A percentile compares a stretch with the other conserved stretches of the same genome.
These are phyloP conservation scores for Pythium utonaiense DNA, from an alignment of 352 stramenopile genomes.

Conservation along the genomic window DNA sequence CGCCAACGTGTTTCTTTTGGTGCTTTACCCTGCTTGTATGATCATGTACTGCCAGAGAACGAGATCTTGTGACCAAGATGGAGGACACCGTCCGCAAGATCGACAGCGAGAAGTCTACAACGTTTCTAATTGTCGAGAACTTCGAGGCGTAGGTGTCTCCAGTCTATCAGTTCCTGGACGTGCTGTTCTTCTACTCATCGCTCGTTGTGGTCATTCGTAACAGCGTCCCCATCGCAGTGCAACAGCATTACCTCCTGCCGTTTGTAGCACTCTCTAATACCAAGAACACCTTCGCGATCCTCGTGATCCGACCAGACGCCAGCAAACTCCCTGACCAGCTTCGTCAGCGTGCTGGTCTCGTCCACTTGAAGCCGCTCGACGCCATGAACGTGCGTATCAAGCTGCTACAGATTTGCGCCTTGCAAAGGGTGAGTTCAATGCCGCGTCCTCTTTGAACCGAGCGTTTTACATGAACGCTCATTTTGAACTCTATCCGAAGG, in stretches of 20 bases:
- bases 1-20: too few relatives aligned
- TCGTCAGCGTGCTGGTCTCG: constrained; percentile 29
- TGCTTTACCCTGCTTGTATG: too few relatives aligned
- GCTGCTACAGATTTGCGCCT: constrained; percentile 46
- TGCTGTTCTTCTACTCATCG: too few relatives aligned
- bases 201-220: too few relatives aligned
- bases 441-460: too few relatives aligned
- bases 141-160: constrained; percentile 60
- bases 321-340: constrained; percentile 64
- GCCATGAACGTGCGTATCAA: constrained; percentile 47
- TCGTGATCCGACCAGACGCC: constrained; percentile 47
- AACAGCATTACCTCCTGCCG: constrained; percentile 64
- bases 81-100: constrained; percentile 24
- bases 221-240: constrained; percentile 35
- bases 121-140: constrained; percentile 52
- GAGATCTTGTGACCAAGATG: constrained; percentile 37
- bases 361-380: constrained; percentile 41
- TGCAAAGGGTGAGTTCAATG: constrained; percentile 31
- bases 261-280: constrained; percentile 40
- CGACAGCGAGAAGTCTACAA: constrained; percentile 25
- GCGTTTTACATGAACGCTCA: too few relatives aligned
- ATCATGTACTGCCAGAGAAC: constrained; percentile 28
- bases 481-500: too few relatives aligned
- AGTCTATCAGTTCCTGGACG: too few relatives aligned
- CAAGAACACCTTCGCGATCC: constrained; percentile 53